Base-by-base conservation (phyloP, 2,329 filamentous ascomycete species). In the Lecanoromycetidae sp. region DNA sequence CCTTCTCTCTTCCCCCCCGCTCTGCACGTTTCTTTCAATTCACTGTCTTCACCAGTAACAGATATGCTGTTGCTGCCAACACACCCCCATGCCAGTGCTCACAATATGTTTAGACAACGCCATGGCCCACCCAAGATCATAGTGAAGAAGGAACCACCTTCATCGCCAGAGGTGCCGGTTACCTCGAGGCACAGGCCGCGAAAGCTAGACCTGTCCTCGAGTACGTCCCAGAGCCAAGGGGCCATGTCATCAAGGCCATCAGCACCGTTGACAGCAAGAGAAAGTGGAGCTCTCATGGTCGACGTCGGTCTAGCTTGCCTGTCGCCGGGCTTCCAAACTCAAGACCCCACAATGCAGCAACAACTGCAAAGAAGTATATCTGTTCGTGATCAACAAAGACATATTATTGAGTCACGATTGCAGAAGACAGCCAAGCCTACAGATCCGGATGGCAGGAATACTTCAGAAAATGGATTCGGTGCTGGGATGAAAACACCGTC, bases 291-390 rank as follows among this genome's bases (percentile, higher is more conserved):
- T 19, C 69, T 91, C 30, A 90, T 96, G 60, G 87, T 94, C 58
- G 87, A 95, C 65, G 84, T 96, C 22, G 91, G 91, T 49, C 74
- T 96, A 48, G 90, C 90, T 34, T 98, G 91, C 60, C 72, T 98
- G 46, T 96, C 91, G 2, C 91, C 91, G 0, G 91, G 91, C 45
- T 96, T 98, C 60, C 81, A 93, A 55, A 96, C 91, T 13, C 85
- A 96, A 58, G 87, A 98, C 64, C 90, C 91, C n/a, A 77, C 84
- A 17, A 93, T 95, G 87, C 82, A 91, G 61, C 87, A 94, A 65
- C 88, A 96, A 65, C 71, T 98, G 44, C 87, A 96, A 66, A 80
- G 90, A 56, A 96, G 91, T 65, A 79, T 95, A 65, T 87, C 84
- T 37, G 88, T 98, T 25, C 76, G 88, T 54, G 90, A 98, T 56